These are phyloP conservation scores for Herpetomonas samuelpessoai DNA, from an alignment of 208 protist species.

Conservation along the genomic window DNA sequence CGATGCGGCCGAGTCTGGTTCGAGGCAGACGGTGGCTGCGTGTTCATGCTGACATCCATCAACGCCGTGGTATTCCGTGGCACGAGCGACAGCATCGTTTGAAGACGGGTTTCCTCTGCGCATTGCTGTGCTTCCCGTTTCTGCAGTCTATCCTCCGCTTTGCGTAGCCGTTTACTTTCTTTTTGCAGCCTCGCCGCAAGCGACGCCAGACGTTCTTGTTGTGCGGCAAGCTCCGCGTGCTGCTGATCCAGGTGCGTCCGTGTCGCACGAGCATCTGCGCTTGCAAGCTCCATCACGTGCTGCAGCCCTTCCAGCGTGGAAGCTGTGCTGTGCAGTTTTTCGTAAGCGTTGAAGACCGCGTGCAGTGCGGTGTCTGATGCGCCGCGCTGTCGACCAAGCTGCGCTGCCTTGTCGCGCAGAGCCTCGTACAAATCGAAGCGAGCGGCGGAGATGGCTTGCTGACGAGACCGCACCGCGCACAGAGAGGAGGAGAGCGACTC, in stretches of 20 bases:
- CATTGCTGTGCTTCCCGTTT: not conserved
- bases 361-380: conserved; percentile 15
- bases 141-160: not conserved
- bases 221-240: not conserved
- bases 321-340: not conserved
- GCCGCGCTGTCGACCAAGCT: conserved; percentile 21
- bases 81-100: too few species aligned
- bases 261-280: not conserved
- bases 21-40: too few species aligned
- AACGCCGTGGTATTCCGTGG: not conserved
- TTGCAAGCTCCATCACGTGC: conserved; percentile 5
- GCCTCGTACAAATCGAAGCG: conserved; percentile 27
- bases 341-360: conserved; percentile 1
- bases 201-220: not conserved
- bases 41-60: not conserved
- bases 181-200: conserved; percentile 3
- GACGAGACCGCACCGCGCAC: not conserved
- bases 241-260: conserved; percentile 1
- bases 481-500: not conserved
- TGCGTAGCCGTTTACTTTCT: conserved; percentile 3
- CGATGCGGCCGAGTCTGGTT: not conserved
- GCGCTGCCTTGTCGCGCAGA: conserved; percentile 15
- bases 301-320: not conserved
- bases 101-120: not conserved
- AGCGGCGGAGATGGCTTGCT: not conserved